Base-by-base conservation (phyloP, 257 asterid genomes). In the Primulina huaijiensis region DNA sequence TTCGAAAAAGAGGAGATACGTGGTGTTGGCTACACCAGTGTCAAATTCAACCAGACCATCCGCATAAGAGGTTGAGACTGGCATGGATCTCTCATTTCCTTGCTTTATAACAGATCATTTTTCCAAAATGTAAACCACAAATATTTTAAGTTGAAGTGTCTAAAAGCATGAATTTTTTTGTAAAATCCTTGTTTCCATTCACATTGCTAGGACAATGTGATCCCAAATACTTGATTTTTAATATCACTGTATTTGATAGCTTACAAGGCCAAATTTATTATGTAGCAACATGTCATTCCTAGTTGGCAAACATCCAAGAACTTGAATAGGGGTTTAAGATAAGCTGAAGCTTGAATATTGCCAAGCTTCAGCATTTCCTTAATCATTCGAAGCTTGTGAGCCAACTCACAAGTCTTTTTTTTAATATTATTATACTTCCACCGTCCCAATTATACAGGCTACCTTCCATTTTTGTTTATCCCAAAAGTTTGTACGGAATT, bases 231-330 rank as follows among this genome's bases (percentile, higher is more conserved):
- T 43, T 2, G 19, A 43, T 30, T 35, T 8, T 68, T 34, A 33
- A 52, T 25, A 46, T 30, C 37, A 34, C 7, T 23, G 25, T 21
- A 68, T 50, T 59, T 43, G 50, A 62, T 21, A 60, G 62, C 68
- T 71, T 52, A 70, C 3, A 14, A 40, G 43, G 31, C 37, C 30
- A 27, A 40, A 40, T 23, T 20, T 67, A 25, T 19, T 2, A 17
- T 10, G 35, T 30, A 20, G 62, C 52, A 29, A 20, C 19, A 29
- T 9, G 16, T 20, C 4, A 23, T 29, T 56, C 46, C 61, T 31
- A 37, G 38, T 30, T 59, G 66, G 52, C 25, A 20, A 57, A 52
- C 64, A 72, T 31, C 63, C 65, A 40, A 33, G 43, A 50, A 23
- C 53, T 60, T 55, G n/a, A 55, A 38, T 59, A 25, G 21, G 19